Base-by-base conservation (phyloP, 208 protist genomes). In the Crithidia acanthocephali region DNA sequence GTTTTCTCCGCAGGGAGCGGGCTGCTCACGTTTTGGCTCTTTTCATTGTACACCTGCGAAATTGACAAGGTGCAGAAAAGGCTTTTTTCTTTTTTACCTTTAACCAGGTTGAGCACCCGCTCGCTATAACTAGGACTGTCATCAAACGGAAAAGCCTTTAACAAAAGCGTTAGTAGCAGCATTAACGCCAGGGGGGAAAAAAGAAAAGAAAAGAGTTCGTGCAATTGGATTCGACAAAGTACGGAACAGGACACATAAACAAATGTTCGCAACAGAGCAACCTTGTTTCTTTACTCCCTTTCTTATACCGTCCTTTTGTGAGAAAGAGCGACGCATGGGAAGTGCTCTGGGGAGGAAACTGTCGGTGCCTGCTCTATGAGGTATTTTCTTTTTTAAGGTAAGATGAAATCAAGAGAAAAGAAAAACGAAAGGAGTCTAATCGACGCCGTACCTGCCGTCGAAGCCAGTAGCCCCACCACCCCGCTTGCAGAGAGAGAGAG, bases 371-470 rank as follows among this genome's bases (percentile, higher is more conserved):
- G n/a, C 30, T 30, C 16, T 45, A 52, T 11, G 30, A 56, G 7
- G 13, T 44, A 28, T 10, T 9, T 55, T 7, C 25, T 22, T 28
- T 22, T 7, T 7, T 6, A 55, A 16, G 50, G 25, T 22, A 11
- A 55, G 8, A 30, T 33, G 20, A 32, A 3, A n/a, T 50, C 32
- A n/a, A 55, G 1, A 50, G 2, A 33, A 42, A 66, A 52, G 16
- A 48, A 48, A 30, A 48, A 16, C 9, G 18, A 30, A 47, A 53
- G 22, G 2, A 55, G 18, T 15, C 4, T 13, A 11, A n/a, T 37
- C 20, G 16, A 35, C 32, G 59, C 47, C 32, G 45, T 55, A 25
- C 45, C 47, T 55, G 60, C 42, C 60, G 45, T 66, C 60, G 45
- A 2, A 32, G 1, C 32, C 10, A 28, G 23, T 32, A 45, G 15